Evolutionary conservation across 2,329 filamentous ascomycete species (phyloP).

Genomic region (Lachnellula hyalina): DNA sequence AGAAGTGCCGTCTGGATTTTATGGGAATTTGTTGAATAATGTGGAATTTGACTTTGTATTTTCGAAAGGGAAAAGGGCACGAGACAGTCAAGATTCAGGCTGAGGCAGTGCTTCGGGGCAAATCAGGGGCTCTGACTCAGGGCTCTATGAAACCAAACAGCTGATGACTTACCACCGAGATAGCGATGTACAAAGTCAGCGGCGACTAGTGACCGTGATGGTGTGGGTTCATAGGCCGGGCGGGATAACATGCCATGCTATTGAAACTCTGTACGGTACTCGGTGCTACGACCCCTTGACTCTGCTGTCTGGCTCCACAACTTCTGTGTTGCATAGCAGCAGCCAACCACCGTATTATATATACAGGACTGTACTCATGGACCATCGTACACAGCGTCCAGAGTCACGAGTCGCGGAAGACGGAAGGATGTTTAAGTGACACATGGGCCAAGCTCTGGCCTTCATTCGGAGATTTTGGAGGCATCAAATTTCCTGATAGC

Average conservation of each 20-base stretch:
- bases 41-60: not conserved
- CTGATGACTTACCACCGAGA: not conserved
- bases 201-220: not conserved
- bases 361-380: no score
- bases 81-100: not conserved
- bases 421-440: not conserved
- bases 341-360: no score
- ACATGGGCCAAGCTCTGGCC: constrained; percentile 16
- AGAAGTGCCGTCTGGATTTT: constrained; percentile 4
- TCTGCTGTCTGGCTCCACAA: not conserved
- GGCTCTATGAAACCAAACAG: constrained; percentile 17
- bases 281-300: not conserved
- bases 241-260: constrained; percentile 3
- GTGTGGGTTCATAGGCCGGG: not conserved
- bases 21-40: not conserved
- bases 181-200: not conserved
- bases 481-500: constrained; percentile 19
- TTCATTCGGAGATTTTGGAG: constrained; percentile 9
- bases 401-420: not conserved
- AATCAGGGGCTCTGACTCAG: not conserved
- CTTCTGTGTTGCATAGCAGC: not conserved
- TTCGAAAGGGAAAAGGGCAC: no score
- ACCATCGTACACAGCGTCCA: not conserved
- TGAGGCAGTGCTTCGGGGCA: not conserved
- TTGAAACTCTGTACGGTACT: constrained; percentile 4